Conservation (phyloP, 441 rosid genomes). For the Mallotus japonicus region DNA sequence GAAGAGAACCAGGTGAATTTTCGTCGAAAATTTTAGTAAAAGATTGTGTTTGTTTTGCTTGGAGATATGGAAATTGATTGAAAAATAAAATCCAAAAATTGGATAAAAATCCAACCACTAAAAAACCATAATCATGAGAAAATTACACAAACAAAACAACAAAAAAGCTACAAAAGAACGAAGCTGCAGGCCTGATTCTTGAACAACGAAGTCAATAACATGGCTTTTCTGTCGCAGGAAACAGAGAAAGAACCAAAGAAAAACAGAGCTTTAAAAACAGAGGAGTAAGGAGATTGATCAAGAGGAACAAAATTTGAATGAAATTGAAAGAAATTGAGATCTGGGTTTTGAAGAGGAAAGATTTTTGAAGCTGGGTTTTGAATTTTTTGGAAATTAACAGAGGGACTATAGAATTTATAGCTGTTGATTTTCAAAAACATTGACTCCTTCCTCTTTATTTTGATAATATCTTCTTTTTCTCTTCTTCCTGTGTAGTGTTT, state of each 20-base stretch:
- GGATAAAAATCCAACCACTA: background rate
- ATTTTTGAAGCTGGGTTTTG: conserved; percentile 34
- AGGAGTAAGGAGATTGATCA: conserved; percentile 11
- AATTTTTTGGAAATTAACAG: conserved; percentile 31
- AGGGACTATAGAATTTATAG: conserved; percentile 30
- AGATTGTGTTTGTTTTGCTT: background rate
- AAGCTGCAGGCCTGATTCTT: background rate
- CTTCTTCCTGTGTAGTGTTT: background rate
- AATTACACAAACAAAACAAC: background rate
- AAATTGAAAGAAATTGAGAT: conserved; percentile 32
- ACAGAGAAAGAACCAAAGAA: background rate
- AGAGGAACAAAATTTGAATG: conserved; percentile 13
- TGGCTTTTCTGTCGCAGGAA: background rate
- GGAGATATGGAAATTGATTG: background rate
- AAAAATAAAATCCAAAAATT: background rate
- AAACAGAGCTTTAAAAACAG: conserved; percentile 21
- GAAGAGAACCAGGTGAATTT: background rate
- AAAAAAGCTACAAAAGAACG: background rate
- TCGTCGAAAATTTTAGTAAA: conserved; percentile 30
- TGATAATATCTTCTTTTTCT: background rate
- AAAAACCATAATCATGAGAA: conserved; percentile 4
- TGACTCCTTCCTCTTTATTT: background rate
- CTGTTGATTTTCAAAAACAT: conserved; percentile 27
- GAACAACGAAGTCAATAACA: background rate
- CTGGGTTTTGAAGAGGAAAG: conserved; percentile 41